These are phyloP conservation scores for Volutella citrinella DNA, from an alignment of 2,329 filamentous ascomycete species.

Conservation along the genomic window DNA sequence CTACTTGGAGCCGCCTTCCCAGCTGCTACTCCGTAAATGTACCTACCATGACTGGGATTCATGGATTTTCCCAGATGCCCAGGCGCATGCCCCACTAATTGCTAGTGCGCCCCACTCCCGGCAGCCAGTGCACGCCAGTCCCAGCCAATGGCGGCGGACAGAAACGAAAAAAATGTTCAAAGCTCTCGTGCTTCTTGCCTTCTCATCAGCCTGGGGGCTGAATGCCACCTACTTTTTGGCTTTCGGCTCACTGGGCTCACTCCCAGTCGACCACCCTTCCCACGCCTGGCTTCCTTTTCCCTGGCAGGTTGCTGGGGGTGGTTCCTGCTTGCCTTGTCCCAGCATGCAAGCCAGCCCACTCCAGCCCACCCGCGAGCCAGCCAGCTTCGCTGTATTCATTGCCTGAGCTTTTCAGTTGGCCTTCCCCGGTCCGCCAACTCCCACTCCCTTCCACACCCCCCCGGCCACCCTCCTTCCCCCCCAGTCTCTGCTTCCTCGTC, in stretches of 20 bases:
- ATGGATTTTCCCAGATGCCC: slow-evolving; percentile 17
- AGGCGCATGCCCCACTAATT: slow-evolving; percentile 25
- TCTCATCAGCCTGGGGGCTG: slow-evolving; percentile 13
- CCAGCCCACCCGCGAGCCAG: slow-evolving; percentile 9
- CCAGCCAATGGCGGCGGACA: slow-evolving; percentile 31
- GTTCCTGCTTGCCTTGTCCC: background rate
- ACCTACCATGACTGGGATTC: no score
- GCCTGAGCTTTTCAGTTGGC: slow-evolving; percentile 18
- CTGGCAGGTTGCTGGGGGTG: slow-evolving; percentile 10
- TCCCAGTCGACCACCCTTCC: no score
- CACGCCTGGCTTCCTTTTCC: no score
- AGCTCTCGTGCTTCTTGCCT: slow-evolving; percentile 33
- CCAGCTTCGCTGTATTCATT: slow-evolving; percentile 20
- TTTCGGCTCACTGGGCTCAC: slow-evolving; percentile 4
- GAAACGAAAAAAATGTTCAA: slow-evolving; percentile 36
- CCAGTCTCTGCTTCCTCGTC: slow-evolving; percentile 7
- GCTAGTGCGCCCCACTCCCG: slow-evolving; percentile 31
- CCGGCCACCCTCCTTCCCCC: slow-evolving; percentile 13
- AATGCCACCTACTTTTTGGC: slow-evolving; percentile 12
- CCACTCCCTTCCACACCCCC: slow-evolving; percentile 16
- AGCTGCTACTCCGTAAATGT: no score
- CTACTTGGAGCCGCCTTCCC: no score
- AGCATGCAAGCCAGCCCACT: background rate
- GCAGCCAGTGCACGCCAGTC: slow-evolving; percentile 32
- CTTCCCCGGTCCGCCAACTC: slow-evolving; percentile 18